Conservation (phyloP, 2,329 filamentous ascomycete genomes). For the Boeremia exigua region DNA sequence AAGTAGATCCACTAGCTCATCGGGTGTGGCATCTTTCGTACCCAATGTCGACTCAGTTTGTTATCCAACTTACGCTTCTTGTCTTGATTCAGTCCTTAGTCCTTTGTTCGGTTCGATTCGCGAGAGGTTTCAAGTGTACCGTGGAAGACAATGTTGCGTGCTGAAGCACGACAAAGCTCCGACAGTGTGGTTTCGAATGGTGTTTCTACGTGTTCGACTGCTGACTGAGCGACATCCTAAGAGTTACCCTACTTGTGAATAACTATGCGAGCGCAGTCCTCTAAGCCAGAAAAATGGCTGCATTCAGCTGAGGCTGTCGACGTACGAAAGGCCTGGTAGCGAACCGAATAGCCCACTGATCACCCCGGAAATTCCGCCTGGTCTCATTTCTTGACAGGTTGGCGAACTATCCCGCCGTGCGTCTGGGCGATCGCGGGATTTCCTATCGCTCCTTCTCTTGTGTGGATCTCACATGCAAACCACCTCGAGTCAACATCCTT, state of each 20-base stretch:
- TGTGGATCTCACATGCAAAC: neutral
- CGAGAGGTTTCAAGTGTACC: neutral
- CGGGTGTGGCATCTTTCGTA: constrained; percentile 3
- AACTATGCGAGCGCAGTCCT: neutral
- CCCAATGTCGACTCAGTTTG: neutral
- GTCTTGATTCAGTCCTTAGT: neutral
- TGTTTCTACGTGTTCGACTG: neutral
- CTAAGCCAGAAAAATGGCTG: too few species aligned
- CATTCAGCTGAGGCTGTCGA: neutral
- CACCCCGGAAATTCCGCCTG: neutral
- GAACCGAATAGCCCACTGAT: too few species aligned
- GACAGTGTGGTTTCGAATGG: neutral
- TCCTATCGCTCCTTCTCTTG: constrained; percentile 4
- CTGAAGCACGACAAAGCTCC: neutral
- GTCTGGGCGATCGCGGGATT: neutral
- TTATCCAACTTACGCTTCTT: neutral
- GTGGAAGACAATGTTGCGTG: neutral
- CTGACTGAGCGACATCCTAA: neutral
- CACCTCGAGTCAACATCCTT: neutral
- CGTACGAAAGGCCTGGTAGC: neutral
- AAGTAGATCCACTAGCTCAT: neutral
- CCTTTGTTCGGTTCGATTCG: neutral
- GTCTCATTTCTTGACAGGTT: neutral
- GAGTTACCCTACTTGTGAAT: neutral
- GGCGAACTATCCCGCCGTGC: neutral